Base-by-base conservation (phyloP, 1,139 yeast species). In the Suhomyces anneliseae region DNA sequence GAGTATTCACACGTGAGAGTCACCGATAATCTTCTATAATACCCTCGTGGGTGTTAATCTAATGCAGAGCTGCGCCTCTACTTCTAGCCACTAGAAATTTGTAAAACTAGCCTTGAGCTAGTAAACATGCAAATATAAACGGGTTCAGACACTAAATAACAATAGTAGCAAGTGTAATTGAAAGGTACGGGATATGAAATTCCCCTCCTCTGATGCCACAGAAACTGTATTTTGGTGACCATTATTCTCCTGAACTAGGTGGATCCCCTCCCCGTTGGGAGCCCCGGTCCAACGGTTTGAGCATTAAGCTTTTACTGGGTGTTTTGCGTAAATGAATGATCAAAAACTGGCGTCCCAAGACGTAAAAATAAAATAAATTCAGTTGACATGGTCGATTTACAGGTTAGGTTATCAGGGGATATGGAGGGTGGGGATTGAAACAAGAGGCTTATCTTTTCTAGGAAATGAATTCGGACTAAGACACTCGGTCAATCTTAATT, bases 311-410 rank as follows among this genome's bases (percentile, higher is more conserved):
- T 19, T 19, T 19, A 34, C 15, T 34, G 14, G 10, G 26, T 24
- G 11, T 5, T 7, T 35, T 35, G 19, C 38, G 38, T 35, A 36
- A 36, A 36, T 36, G 39, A 36, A 36, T 36, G 39, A 36, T 36
- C 39, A 36, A 36, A 36, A 36, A 19, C 19, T 36, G 39, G 39
- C 39, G 39, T 36, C 38, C 10, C 11, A 36, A 24, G 38, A 24
- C 32, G 11, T 9, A 29, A 29, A 29, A 29, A 9, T 9, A 29
- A 29, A 29, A 29, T 29, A 9, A 9, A 29, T 11, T 29, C 32
- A 29, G 32, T 29, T 29, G 32, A 29, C 32, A 29, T 29, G 7
- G 32, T 29, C 32, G 32, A 29, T 29, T 29, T 29, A 11, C 32
- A 29, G 32, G 32, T 29, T 29, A 7, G 9, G 32, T 29, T 29